Evolutionary conservation across 1,139 yeast species (phyloP).

Genomic region (Yamadazyma songkhlaensis): DNA sequence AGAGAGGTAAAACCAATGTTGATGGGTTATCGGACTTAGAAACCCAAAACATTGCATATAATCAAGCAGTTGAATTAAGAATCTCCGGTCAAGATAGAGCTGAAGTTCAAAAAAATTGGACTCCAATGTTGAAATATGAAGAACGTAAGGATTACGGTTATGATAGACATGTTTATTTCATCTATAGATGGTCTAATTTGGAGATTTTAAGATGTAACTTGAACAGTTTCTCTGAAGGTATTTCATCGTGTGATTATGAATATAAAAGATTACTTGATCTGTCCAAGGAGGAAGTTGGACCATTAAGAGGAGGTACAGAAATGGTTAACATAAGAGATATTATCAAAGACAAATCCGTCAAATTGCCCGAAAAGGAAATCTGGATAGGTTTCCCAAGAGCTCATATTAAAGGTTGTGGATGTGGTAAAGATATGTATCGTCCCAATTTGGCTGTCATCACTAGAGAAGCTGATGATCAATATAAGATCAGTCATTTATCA

Average conservation of each 20-base stretch:
- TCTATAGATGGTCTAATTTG: conserved; percentile 28
- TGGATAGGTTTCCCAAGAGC: conserved; percentile 53
- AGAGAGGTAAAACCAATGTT: conserved; percentile 30
- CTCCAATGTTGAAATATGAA: conserved; percentile 23
- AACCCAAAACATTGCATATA: conserved; percentile 19
- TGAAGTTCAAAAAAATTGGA: conserved; percentile 30
- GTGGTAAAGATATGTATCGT: conserved; percentile 46
- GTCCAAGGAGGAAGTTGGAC: conserved; percentile 25
- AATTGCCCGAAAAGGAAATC: conserved; percentile 32
- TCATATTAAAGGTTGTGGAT: conserved; percentile 45
- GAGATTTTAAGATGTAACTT: conserved; percentile 25
- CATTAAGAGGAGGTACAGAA: conserved; percentile 35
- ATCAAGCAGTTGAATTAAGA: conserved; percentile 27
- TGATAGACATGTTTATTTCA: conserved; percentile 23
- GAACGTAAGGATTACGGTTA: conserved; percentile 16
- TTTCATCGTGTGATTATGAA: conserved; percentile 29
- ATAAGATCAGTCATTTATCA: conserved; percentile 29
- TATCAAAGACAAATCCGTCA: conserved; percentile 6
- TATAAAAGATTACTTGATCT: conserved; percentile 19
- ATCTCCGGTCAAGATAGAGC: conserved; percentile 15
- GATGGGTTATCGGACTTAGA: conserved; percentile 20
- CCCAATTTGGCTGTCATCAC: conserved; percentile 42
- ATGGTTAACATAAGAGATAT: conserved; percentile 22
- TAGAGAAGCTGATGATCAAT: conserved; percentile 19
- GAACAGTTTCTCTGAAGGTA: conserved; percentile 16